A percentile compares a stretch with the other conserved stretches of the same genome.
Conservation (phyloP, 805 yeast species). For the Ogataea dorogensis region DNA sequence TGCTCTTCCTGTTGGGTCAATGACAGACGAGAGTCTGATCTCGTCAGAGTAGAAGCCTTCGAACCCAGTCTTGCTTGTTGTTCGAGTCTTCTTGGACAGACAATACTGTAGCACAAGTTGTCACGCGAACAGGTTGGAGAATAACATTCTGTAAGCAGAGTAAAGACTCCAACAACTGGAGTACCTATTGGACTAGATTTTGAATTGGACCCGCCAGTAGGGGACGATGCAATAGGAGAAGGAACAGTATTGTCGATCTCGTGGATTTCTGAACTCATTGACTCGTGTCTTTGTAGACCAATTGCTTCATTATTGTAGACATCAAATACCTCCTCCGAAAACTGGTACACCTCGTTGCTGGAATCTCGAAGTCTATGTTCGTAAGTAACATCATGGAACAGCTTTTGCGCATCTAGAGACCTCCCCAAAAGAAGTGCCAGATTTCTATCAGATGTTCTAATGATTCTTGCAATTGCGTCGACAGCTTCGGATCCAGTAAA, state of each 20-base stretch:
- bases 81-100: slow-evolving; percentile 93
- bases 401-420: slow-evolving; percentile 89
- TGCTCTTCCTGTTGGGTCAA: slow-evolving; percentile 74
- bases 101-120: slow-evolving; percentile 85
- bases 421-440: slow-evolving; percentile 86
- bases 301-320: slow-evolving; percentile 23
- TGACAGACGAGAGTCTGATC: slow-evolving; percentile 70
- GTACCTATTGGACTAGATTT: slow-evolving; percentile 9
- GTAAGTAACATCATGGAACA: slow-evolving; percentile 93
- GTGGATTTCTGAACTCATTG: slow-evolving; percentile 23
- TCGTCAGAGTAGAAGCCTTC: slow-evolving; percentile 78
- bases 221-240: slow-evolving; percentile 18
- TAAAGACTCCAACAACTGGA: slow-evolving; percentile 85
- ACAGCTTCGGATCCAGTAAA: slow-evolving; percentile 95
- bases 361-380: slow-evolving; percentile 92
- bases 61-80: slow-evolving; percentile 91
- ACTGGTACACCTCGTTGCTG: slow-evolving; percentile 80
- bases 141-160: slow-evolving; percentile 89
- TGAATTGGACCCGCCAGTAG: slow-evolving; percentile 12
- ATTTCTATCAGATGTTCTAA: slow-evolving; percentile 87
- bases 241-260: slow-evolving; percentile 18
- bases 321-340: slow-evolving; percentile 51
- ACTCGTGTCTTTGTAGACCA: slow-evolving; percentile 27
- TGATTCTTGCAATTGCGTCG: slow-evolving; percentile 79
- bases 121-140: slow-evolving; percentile 95